Percentiles rank a stretch among this genome's conserved stretches.
phyloP scores from a whole-genome alignment of 2,329 filamentous ascomycete genomes.

The Thermoascus crustaceus region DNA sequence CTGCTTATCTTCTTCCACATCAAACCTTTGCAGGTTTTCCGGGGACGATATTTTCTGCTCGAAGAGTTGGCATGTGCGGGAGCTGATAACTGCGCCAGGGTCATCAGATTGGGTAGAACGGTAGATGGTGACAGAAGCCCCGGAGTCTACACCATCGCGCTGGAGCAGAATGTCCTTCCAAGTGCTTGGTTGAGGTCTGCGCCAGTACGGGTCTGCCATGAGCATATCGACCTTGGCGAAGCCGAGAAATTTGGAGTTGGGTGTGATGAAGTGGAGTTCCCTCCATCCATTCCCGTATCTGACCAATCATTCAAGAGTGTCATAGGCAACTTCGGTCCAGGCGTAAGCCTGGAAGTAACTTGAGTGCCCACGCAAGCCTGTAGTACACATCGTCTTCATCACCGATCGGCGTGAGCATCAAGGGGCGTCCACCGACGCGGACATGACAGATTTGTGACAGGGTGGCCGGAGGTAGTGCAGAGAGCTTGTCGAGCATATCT shows the following conservation, averaged over 20 bases:
- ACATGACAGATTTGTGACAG: slow-evolving; percentile 11
- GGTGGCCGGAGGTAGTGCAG: slow-evolving; percentile 6
- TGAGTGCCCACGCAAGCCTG: slow-evolving; percentile 9
- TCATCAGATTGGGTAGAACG: slow-evolving; percentile 7
- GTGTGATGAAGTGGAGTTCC: slow-evolving; percentile 11
- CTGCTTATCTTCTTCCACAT: slow-evolving; percentile 3
- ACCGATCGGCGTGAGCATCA: background rate
- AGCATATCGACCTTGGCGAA: slow-evolving; percentile 3
- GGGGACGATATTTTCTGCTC: slow-evolving; percentile 2
- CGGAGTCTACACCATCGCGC: slow-evolving; percentile 9
- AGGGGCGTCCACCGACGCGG: slow-evolving; percentile 5
- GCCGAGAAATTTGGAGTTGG: slow-evolving; percentile 9
- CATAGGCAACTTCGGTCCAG: slow-evolving; percentile 10
- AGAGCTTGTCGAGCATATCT: slow-evolving; percentile 9
- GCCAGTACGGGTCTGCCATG: slow-evolving; percentile 1
- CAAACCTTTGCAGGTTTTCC: slow-evolving; percentile 6
- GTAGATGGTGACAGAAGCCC: slow-evolving; percentile 11
- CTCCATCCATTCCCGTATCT: slow-evolving; percentile 13
- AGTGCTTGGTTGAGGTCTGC: slow-evolving; percentile 10
- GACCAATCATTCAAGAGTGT: slow-evolving; percentile 10
- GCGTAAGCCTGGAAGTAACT: slow-evolving; percentile 11
- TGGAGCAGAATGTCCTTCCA: slow-evolving; percentile 8
- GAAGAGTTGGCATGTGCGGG: slow-evolving; percentile 3
- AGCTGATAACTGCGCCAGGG: slow-evolving; percentile 4
- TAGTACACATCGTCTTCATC: slow-evolving; percentile 8